Base-by-base conservation (phyloP, 2,329 filamentous ascomycete species). In the Epichloe scottii region DNA sequence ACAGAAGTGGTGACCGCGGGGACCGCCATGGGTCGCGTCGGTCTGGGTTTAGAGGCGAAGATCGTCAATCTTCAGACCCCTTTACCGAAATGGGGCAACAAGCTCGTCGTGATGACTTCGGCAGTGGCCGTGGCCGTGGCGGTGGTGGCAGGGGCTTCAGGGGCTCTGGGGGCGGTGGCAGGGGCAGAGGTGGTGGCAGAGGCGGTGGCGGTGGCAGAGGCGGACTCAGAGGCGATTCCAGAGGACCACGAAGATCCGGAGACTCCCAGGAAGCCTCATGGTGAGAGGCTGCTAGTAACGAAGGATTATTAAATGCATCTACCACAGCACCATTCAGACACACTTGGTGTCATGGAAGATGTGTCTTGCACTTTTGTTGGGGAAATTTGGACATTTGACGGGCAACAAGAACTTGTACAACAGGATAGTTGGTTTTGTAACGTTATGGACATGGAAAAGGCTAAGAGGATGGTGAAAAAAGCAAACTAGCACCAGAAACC, bases 21-120 rank as follows among this genome's bases (percentile, higher is more conserved):
- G 52, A 51, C 23, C 50, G 55, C 37, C 49, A 55, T 21, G 54
- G 51, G 11, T 8, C 46, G 19, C n/a, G 53, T 33, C 39, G 53
- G 45, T 48, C 50, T 39, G 51, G 51, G 33, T 55, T 38, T 19
- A 21, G 57, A 35, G 38, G 15, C 3, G 53, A 58, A 12, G 51
- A 57, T n/a, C 50, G 54, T 23, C 53, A 42, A 23, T 55, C 58
- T 12, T 48, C 54, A 3, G 61, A 64, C 14, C 54, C 59, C 17
- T 67, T 67, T 35, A 51, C 55, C 10, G 53, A 58, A 40, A 63
- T 65, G 56, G 56, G 62, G 21, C 52, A 53, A 7, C 55, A 55
- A 30, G 58, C 49, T 11, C 63, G 58, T 34, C 61, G 62, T 14
- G 64, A 65, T 42, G 56, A 57, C 30, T 45, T 53, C 47, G 55